Percentiles rank a stretch among this genome's conserved stretches.
phyloP scores from a whole-genome alignment of 1,284 basidiomycete species.

The Tilletiopsis washingtonensis region DNA sequence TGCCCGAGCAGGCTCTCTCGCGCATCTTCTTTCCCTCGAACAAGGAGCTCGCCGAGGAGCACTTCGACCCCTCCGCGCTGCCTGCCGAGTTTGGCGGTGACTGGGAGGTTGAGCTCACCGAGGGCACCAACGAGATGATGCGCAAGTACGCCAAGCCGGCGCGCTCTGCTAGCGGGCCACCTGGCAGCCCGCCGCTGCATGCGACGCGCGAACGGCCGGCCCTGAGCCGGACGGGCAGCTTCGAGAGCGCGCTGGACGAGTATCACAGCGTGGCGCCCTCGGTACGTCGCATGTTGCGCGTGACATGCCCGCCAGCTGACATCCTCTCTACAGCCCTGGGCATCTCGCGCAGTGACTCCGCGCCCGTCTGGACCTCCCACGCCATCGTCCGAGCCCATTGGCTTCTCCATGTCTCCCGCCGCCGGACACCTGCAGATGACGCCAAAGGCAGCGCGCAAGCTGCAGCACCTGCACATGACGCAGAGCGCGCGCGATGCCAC shows the following conservation, averaged over 20 bases:
- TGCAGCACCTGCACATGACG: conserved; percentile 30
- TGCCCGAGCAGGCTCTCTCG: conserved; percentile 63
- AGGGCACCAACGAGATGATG: conserved; percentile 33
- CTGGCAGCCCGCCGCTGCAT: not conserved
- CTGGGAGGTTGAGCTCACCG: conserved; percentile 23
- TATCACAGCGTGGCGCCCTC: conserved; percentile 28
- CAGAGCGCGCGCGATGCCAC: conserved; percentile 9
- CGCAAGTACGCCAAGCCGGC: conserved; percentile 19
- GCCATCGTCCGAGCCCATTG: not conserved
- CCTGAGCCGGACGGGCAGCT: conserved; percentile 18
- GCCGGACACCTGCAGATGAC: conserved; percentile 20
- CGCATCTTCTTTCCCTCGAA: conserved; percentile 64
- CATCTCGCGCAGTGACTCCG: conserved; percentile 20
- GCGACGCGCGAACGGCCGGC: not conserved
- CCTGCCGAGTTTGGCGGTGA: conserved; percentile 44
- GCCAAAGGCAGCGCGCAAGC: conserved; percentile 25
- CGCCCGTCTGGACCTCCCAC: conserved; percentile 7
- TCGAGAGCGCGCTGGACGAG: conserved; percentile 40
- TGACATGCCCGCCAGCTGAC: too few species aligned
- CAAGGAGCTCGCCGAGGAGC: conserved; percentile 56
- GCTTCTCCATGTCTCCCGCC: not conserved
- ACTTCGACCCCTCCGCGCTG: conserved; percentile 56
- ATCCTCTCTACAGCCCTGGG: conserved; percentile 14
- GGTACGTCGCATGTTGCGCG: too few species aligned
- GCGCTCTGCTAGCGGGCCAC: not conserved